These are phyloP conservation scores for Fomitopsis betulina DNA, from an alignment of 1,284 basidiomycete genomes.

Conservation along the genomic window DNA sequence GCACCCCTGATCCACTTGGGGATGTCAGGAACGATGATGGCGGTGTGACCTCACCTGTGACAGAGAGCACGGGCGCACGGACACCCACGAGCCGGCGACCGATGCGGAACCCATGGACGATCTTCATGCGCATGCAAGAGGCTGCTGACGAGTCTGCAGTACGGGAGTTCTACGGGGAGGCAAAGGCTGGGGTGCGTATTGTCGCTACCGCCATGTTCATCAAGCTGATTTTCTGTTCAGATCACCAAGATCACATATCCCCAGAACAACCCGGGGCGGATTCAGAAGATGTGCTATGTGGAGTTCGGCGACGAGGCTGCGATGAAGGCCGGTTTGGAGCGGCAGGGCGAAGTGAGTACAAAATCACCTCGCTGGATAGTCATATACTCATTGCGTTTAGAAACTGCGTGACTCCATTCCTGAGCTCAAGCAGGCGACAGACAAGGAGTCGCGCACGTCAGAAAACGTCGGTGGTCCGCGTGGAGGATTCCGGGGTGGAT, in stretches of 20 bases:
- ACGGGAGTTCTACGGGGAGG: slow-evolving; percentile 71
- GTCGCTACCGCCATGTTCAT: not conserved
- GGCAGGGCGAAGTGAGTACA: slow-evolving; percentile 59
- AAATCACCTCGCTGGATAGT: not conserved
- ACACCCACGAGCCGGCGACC: slow-evolving; percentile 62
- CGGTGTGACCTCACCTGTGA: slow-evolving; percentile 44
- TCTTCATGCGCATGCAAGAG: slow-evolving; percentile 72
- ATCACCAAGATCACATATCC: slow-evolving; percentile 73
- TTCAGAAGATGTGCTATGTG: slow-evolving; percentile 67
- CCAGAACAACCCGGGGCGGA: slow-evolving; percentile 40
- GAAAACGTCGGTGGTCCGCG: slow-evolving; percentile 33
- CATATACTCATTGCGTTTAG: slow-evolving; percentile 30
- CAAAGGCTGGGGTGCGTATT: slow-evolving; percentile 52
- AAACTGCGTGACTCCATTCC: slow-evolving; percentile 61
- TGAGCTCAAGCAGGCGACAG: slow-evolving; percentile 65
- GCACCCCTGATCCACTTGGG: slow-evolving; percentile 32
- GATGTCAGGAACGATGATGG: slow-evolving; percentile 35
- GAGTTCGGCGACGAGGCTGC: slow-evolving; percentile 84
- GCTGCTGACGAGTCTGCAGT: slow-evolving; percentile 65
- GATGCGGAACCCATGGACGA: slow-evolving; percentile 76
- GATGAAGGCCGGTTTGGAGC: slow-evolving; percentile 73
- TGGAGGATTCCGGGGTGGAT: slow-evolving; percentile 41
- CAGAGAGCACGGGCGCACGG: slow-evolving; percentile 56
- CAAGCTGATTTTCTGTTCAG: slow-evolving; percentile 32
- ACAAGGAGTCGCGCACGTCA: slow-evolving; percentile 50